Evolutionary conservation across 352 stramenopile species (phyloP).

Genomic region (Globisporangium rhizosaccharum): DNA sequence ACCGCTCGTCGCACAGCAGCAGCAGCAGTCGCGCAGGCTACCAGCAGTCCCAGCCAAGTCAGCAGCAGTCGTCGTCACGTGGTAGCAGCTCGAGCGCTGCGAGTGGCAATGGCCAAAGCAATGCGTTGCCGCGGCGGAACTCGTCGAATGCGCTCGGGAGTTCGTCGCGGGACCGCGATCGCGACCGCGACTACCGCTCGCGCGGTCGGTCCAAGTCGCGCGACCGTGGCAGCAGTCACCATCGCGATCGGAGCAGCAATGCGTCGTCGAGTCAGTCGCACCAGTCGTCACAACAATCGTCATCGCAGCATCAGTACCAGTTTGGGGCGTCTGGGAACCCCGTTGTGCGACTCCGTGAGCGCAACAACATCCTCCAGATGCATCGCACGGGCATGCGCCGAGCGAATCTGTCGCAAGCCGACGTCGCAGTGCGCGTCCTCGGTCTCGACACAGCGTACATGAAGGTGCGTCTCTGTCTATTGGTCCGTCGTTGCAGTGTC

Average conservation of each 20-base stretch:
- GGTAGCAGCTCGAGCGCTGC: not conserved
- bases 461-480: conserved; percentile 39
- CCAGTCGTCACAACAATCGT: not conserved
- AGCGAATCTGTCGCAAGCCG: conserved; percentile 35
- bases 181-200: not conserved
- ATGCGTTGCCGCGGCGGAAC: conserved; percentile 36
- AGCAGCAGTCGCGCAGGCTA: conserved; percentile 5
- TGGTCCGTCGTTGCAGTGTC: not conserved
- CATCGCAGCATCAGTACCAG: conserved; percentile 19
- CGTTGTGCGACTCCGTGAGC: conserved; percentile 46
- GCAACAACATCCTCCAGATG: conserved; percentile 76
- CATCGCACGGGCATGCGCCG: conserved; percentile 50
- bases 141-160: conserved; percentile 30
- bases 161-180: conserved; percentile 3
- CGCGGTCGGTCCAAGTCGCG: conserved; percentile 2
- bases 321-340: conserved; percentile 48
- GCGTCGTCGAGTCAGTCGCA: conserved; percentile 10
- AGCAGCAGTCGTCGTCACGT: conserved; percentile 1
- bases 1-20: conserved; percentile 9
- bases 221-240: conserved; percentile 6
- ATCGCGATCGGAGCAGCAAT: conserved; percentile 12
- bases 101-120: conserved; percentile 8
- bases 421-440: conserved; percentile 52
- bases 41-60: conserved; percentile 16
- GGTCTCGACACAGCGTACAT: conserved; percentile 69